Base-by-base conservation (phyloP, 805 yeast species). In the Cyberlindnera misumaiensis region DNA sequence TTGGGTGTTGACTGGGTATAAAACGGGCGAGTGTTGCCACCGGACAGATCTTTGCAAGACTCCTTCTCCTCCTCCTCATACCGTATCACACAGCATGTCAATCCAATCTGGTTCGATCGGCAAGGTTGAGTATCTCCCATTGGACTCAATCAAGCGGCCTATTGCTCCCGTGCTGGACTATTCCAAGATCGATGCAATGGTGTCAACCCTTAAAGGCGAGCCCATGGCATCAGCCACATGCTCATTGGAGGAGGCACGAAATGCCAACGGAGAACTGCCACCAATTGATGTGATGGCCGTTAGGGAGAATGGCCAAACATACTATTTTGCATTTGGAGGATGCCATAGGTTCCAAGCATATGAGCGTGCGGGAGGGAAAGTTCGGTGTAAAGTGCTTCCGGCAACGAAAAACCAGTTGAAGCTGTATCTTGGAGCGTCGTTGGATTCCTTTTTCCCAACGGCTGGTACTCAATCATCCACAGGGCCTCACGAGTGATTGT, bases 261-360 rank as follows among this genome's bases (percentile, higher is more conserved):
- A 47, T 10, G 31, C 59, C 25, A 51, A 58, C 8, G 88, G 88
- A 2, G 82, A 80, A 47, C 60, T 85, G 28, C 95, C 96, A 2
- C 90, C 95, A 1, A 70, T 87, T 12, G 96, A 86, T 58, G 87
- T 86, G 0, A 60, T 86, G 45, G 68, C 70, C 28, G 83, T 85
- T 2, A 66, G 80, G 31, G 82, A 81, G 30, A 56, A 71, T 7
- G 90, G 86, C 2, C 61, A 73, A 35, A 67, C 60, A 28, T 71
- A 70, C 56, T 85, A 80, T 53, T 85, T 83, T 59, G 94, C 89
- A 1, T 86, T 86, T 60, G 96, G 95, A 6, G 95, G 95, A 0
- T 86, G 96, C 55, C 96, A 86, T 55, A 61, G 96, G 45, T 81
- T 86, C 48, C 95, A 86, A 57, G 95, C 95, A 0, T 87, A 87